Conservation (phyloP, 2,329 filamentous ascomycete species). For the Tolypocladium guangdongense region DNA sequence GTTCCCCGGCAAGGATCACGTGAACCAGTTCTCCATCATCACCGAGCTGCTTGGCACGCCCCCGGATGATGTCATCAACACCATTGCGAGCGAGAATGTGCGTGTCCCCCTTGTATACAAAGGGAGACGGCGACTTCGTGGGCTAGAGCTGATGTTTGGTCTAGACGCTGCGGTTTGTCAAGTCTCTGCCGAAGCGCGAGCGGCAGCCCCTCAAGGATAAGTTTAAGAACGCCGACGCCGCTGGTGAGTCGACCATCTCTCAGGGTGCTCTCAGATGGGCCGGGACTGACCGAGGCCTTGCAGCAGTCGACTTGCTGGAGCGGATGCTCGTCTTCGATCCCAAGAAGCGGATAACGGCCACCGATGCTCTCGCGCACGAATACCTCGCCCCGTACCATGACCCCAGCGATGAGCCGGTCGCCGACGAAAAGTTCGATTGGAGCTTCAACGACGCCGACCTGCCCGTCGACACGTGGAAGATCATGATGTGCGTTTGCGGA, state of each 20-base stretch:
- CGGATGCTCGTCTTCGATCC: constrained; percentile 97
- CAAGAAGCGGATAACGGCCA: constrained; percentile 85
- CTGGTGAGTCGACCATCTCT: constrained; percentile 43
- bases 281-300: neutral
- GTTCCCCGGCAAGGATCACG: constrained; percentile 97
- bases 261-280: neutral
- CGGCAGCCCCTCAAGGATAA: constrained; percentile 77
- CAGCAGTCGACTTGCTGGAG: constrained; percentile 88
- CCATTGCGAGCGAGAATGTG: constrained; percentile 96
- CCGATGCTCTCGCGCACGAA: constrained; percentile 76
- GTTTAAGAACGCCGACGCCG: constrained; percentile 88
- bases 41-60: constrained; percentile 94
- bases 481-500: constrained; percentile 76
- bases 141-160: constrained; percentile 7
- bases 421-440: constrained; percentile 98
- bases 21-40: constrained; percentile 99
- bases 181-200: constrained; percentile 91
- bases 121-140: neutral
- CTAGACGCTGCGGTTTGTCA: constrained; percentile 90
- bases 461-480: constrained; percentile 99
- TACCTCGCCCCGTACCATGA: constrained; percentile 97
- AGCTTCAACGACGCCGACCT: constrained; percentile 98
- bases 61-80: constrained; percentile 96
- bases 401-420: constrained; percentile 87
- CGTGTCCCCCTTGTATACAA: constrained; percentile 19